A percentile compares a stretch with the other conserved stretches of the same genome.
phyloP scores from a whole-genome alignment of 345 rosid species.

The Eucalyptus microcorys region DNA sequence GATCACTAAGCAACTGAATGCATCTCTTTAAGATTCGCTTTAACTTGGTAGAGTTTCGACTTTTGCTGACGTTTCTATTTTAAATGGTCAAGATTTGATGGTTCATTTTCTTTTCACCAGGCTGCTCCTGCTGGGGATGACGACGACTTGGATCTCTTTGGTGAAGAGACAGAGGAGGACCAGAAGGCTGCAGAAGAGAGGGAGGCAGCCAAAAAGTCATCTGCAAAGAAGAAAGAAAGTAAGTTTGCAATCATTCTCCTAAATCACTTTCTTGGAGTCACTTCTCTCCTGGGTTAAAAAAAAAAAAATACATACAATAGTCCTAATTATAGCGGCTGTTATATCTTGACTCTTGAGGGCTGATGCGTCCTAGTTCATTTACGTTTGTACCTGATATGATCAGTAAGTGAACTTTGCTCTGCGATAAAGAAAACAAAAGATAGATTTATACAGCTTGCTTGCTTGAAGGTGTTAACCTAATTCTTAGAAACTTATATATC shows the following conservation, averaged over 20 bases:
- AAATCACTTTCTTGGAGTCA: background rate
- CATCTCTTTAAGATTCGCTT: background rate
- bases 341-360: background rate
- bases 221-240: constrained; percentile 3
- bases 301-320: background rate
- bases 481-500: background rate
- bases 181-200: constrained; percentile 92
- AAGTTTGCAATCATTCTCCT: background rate
- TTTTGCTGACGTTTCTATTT: background rate
- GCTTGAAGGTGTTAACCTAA: background rate
- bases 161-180: constrained; percentile 94
- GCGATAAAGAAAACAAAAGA: background rate
- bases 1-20: background rate
- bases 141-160: constrained; percentile 87
- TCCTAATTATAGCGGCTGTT: background rate
- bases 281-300: background rate
- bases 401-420: background rate
- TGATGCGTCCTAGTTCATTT: background rate
- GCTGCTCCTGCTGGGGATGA: constrained; percentile 57
- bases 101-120: background rate
- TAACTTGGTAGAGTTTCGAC: background rate
- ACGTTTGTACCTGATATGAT: background rate
- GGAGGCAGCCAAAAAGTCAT: constrained; percentile 61
- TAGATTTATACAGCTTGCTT: background rate
- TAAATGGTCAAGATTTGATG: background rate